Conservation (phyloP, 352 stramenopile genomes). For the Phytophthora podocarpi region DNA sequence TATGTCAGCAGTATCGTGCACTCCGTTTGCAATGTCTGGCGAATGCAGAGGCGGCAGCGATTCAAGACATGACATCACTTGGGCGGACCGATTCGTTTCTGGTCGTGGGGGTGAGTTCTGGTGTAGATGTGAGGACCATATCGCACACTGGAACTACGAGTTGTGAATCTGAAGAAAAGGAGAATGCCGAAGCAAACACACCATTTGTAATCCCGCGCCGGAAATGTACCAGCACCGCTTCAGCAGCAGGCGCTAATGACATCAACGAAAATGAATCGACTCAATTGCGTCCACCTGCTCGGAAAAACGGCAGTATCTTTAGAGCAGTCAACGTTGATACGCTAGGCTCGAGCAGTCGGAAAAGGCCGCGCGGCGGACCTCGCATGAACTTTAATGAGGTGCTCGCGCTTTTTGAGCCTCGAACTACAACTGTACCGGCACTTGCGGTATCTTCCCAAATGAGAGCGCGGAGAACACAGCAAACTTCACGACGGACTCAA, state of each 20-base stretch:
- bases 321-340: not conserved
- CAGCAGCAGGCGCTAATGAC: not conserved
- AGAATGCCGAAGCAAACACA: not conserved
- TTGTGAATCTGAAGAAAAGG: not conserved
- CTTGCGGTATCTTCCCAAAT: not conserved
- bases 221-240: constrained; percentile 9
- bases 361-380: constrained; percentile 5
- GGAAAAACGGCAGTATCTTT: no score
- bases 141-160: not conserved
- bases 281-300: no score
- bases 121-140: no score
- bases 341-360: not conserved
- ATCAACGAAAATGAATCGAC: not conserved
- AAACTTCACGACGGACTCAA: not conserved
- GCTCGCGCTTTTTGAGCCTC: constrained; percentile 11
- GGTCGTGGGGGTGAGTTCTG: not conserved
- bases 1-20: constrained; percentile 57
- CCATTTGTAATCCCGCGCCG: constrained; percentile 45
- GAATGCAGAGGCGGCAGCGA: constrained; percentile 16
- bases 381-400: constrained; percentile 21
- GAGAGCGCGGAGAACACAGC: not conserved
- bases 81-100: not conserved
- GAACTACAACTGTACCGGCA: not conserved
- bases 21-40: constrained; percentile 44
- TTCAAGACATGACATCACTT: not conserved